phyloP scores from a whole-genome alignment of 2,329 filamentous ascomycete genomes.

The Fusarium setosum region DNA sequence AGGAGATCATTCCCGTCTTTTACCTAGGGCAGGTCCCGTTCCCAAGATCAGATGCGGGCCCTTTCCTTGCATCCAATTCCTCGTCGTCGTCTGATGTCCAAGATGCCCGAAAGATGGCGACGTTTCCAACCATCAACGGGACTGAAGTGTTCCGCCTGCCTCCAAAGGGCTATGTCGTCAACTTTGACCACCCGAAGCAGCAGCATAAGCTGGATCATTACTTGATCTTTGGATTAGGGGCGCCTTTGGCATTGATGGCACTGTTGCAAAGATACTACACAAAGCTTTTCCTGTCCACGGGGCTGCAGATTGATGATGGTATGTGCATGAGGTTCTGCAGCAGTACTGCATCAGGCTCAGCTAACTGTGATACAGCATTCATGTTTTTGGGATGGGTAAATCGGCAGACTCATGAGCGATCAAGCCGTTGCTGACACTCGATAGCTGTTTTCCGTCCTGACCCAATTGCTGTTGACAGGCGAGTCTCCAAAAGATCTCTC shows the following conservation, averaged over 20 bases:
- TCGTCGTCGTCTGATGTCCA: background rate
- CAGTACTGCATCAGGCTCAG: no score
- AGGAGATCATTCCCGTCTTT: background rate
- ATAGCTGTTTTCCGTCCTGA: no score
- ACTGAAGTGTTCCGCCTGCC: constrained; percentile 37
- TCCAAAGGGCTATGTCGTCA: constrained; percentile 40
- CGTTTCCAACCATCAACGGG: constrained; percentile 14
- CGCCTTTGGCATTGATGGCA: constrained; percentile 38
- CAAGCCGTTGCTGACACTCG: no score
- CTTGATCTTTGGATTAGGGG: constrained; percentile 42
- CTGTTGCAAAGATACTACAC: constrained; percentile 47
- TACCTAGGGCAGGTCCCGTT: background rate
- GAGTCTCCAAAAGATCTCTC: no score
- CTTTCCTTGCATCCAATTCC: background rate
- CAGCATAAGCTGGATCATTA: constrained; percentile 18
- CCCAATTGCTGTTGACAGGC: no score
- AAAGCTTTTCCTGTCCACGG: constrained; percentile 42
- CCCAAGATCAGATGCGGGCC: background rate
- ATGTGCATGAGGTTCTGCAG: constrained; percentile 32
- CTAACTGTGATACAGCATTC: no score
- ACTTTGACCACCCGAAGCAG: constrained; percentile 21
- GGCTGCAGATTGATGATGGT: constrained; percentile 41
- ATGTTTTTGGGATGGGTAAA: no score
- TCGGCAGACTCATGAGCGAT: no score
- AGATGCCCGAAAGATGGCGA: background rate